Base-by-base conservation (phyloP, 441 rosid genomes). In the Aleurites moluccanus region DNA sequence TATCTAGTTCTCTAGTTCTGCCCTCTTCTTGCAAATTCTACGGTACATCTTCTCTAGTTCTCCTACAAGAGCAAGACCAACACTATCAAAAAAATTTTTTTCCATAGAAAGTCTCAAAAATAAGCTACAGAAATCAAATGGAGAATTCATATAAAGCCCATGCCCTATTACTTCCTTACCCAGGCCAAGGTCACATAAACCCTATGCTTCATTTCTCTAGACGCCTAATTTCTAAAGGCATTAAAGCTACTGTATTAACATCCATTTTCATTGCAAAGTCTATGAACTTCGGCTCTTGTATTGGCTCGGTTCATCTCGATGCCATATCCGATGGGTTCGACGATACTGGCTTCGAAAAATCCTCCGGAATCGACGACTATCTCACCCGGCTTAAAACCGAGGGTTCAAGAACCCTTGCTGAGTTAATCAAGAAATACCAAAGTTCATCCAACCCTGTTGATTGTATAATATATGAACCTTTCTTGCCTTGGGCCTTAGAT, bases 311-410 rank as follows among this genome's bases (percentile, higher is more conserved):
- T 10, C n/a, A 44, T 1, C 57, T 77, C 0, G 83, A 73, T 9
- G 78, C 62, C n/a, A 77, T 80, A 3, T 77, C 83, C 33, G 83
- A 80, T 53, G 80, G 83, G 30, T 77, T 7, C n/a, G 83, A 77
- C 42, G 47, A 66, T 2, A 50, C 33, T 13, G 79, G 80, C 15
- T 69, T 67, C 18, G 27, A 2, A 0, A 21, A 42, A 38, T 9
- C 77, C 13, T 6, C 47, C 69, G 2, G 47, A 10, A 0, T 8
- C 18, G 77, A 73, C 0, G n/a, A 20, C 0, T 78, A 78, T 42
- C 77, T 69, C 14, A 9, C 23, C 2, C 30, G 68, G 9, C 65
- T 80, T 1, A 62, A 70, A 20, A 14, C 40, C 1, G 60, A 20
- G 3, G 80, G 83, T 18, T 78, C 80, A 16, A 74, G 65, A 69